phyloP scores from a whole-genome alignment of 352 stramenopile genomes.

The Phytophthora fragariae region DNA sequence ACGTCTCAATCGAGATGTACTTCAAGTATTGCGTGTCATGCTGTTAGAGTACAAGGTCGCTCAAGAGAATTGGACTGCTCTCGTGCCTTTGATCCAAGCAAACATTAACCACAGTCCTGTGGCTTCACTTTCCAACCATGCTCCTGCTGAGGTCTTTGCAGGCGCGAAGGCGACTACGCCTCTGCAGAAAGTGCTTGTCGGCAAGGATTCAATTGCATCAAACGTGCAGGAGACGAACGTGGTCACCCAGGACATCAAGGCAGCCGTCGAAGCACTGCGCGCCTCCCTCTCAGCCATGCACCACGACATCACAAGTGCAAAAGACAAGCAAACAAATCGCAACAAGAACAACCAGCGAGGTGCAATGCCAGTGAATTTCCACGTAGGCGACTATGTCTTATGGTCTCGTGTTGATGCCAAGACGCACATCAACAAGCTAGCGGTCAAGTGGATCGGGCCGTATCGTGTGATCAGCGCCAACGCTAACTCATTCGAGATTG shows the following conservation, averaged over 20 bases:
- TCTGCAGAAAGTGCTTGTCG: constrained; percentile 6
- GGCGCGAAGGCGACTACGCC: constrained; percentile 8
- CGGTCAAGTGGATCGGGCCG: constrained; percentile 14
- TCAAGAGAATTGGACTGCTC: constrained; percentile 3
- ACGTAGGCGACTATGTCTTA: constrained; percentile 13
- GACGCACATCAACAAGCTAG: constrained; percentile 4
- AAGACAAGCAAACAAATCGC: constrained; percentile 12
- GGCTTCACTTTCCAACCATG: background rate
- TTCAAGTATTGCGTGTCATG: constrained; percentile 20
- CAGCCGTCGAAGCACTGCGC: background rate
- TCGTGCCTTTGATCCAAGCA: constrained; percentile 3
- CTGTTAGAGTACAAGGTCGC: constrained; percentile 5
- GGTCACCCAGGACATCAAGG: background rate
- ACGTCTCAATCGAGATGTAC: constrained; percentile 5
- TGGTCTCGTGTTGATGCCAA: constrained; percentile 15
- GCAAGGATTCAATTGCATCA: background rate
- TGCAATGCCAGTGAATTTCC: constrained; percentile 7
- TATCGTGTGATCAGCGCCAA: constrained; percentile 12
- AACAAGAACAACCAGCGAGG: constrained; percentile 19
- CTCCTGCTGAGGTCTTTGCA: constrained; percentile 6
- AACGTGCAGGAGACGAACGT: background rate
- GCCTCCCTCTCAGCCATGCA: constrained; percentile 4
- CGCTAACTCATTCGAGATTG: constrained; percentile 15
- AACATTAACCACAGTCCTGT: constrained; percentile 16
- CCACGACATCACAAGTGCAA: background rate